phyloP scores from a whole-genome alignment of 331 rosid genomes.

The Telfairia occidentalis region DNA sequence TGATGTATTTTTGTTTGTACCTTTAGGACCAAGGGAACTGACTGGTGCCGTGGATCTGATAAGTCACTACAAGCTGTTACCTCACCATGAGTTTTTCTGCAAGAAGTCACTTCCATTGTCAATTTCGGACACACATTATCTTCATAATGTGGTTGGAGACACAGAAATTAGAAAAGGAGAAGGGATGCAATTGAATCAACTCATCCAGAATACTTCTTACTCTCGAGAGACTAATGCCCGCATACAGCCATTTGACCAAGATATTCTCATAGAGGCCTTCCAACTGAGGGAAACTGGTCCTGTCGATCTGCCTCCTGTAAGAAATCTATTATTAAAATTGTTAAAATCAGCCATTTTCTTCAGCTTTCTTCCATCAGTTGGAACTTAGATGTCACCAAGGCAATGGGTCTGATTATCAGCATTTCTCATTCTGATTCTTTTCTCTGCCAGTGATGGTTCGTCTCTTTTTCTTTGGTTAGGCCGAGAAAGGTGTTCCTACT shows the following conservation, averaged over 20 bases:
- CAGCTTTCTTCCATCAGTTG: background rate
- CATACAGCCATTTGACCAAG: slow-evolving; percentile 74
- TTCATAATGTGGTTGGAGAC: slow-evolving; percentile 87
- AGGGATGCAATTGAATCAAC: slow-evolving; percentile 97
- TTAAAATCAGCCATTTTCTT: background rate
- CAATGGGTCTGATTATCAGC: background rate
- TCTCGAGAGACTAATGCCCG: slow-evolving; percentile 61
- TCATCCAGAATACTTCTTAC: slow-evolving; percentile 56
- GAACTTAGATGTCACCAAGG: background rate
- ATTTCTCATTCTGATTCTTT: slow-evolving; percentile 7
- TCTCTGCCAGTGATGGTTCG: background rate
- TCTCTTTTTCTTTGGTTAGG: slow-evolving; percentile 28
- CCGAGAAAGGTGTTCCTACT: slow-evolving; percentile 83
- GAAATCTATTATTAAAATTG: slow-evolving; percentile 16
- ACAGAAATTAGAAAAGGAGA: slow-evolving; percentile 94
- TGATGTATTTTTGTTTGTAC: background rate
- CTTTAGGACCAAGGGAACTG: slow-evolving; percentile 84
- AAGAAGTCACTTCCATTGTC: slow-evolving; percentile 81
- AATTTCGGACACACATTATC: slow-evolving; percentile 79
- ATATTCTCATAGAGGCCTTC: slow-evolving; percentile 75
- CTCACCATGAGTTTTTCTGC: slow-evolving; percentile 92
- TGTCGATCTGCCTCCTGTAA: slow-evolving; percentile 72
- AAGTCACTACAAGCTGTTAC: slow-evolving; percentile 70
- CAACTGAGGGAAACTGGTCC: slow-evolving; percentile 73
- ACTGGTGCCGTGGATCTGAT: slow-evolving; percentile 91